A percentile compares a stretch with the other conserved stretches of the same genome.
Evolutionary conservation across 202 grass and related monocot species (phyloP).

Genomic region (Musa balbisiana): DNA sequence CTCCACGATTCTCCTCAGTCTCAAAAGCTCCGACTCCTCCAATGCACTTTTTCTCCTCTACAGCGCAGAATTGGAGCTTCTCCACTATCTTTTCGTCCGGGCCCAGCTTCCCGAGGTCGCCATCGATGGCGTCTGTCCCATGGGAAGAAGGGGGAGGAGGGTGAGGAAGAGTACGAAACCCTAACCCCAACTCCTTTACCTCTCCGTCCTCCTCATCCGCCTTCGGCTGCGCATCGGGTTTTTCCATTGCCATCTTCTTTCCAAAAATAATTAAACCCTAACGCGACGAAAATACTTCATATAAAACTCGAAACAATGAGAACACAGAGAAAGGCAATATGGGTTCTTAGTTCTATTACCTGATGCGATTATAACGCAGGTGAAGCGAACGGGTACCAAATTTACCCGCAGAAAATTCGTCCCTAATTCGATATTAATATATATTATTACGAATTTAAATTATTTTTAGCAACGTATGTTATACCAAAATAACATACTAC

Average conservation of each 20-base stretch:
- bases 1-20: not conserved
- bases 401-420: too few relatives aligned
- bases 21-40: not conserved
- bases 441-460: too few relatives aligned
- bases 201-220: not conserved
- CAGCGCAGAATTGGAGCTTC: too few relatives aligned
- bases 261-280: not conserved
- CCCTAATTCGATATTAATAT: too few relatives aligned
- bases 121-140: not conserved
- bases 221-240: not conserved
- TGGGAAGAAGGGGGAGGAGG: not conserved
- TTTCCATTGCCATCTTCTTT: not conserved
- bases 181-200: not conserved
- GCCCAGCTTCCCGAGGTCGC: not conserved
- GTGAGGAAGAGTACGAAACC: not conserved
- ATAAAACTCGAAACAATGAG: too few relatives aligned
- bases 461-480: too few relatives aligned
- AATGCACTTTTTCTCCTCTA: not conserved
- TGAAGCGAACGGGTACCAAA: too few relatives aligned
- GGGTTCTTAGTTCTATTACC: too few relatives aligned
- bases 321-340: too few relatives aligned
- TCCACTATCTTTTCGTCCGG: not conserved
- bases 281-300: too few relatives aligned
- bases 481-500: too few relatives aligned
- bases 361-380: too few relatives aligned